A percentile compares a stretch with the other conserved stretches of the same genome.
Evolutionary conservation across 495 filamentous ascomycete genomes (phyloP).

Genomic region (Halenospora varia): DNA sequence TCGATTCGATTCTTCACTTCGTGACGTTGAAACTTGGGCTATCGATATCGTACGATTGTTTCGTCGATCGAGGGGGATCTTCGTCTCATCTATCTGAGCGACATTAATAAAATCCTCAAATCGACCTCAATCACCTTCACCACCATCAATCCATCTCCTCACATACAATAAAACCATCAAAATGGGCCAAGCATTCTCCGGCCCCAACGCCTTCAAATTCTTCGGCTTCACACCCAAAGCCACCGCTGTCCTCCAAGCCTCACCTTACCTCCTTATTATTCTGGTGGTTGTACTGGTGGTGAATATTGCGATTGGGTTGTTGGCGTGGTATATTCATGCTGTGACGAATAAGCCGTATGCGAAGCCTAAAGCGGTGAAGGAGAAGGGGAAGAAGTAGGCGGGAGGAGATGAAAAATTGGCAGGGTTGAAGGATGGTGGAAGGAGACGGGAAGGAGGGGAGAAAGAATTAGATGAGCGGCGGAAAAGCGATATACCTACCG

Average conservation of each 20-base stretch:
- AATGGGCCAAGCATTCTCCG: slow-evolving; percentile 26
- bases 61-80: slow-evolving; percentile 9
- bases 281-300: slow-evolving; percentile 12
- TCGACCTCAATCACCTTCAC: not conserved
- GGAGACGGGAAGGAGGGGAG: not conserved
- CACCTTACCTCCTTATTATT: slow-evolving; percentile 19
- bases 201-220: slow-evolving; percentile 27
- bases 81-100: not conserved
- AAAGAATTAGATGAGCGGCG: too few species aligned
- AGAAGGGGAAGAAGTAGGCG: slow-evolving; percentile 11
- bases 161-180: not conserved
- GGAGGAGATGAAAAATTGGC: not conserved
- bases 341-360: slow-evolving; percentile 21
- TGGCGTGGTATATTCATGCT: slow-evolving; percentile 21
- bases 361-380: slow-evolving; percentile 22
- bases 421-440: not conserved
- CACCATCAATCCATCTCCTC: not conserved
- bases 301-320: not conserved
- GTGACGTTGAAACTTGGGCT: too few species aligned
- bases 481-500: too few species aligned
- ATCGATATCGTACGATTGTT: too few species aligned
- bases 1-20: too few species aligned
- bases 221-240: slow-evolving; percentile 23
- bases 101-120: too few species aligned
- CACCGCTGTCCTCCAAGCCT: slow-evolving; percentile 18